A percentile compares a stretch with the other conserved stretches of the same genome.
These are phyloP conservation scores for Escallonia herrerae DNA, from an alignment of 129 eudicot species.

Conservation along the genomic window DNA sequence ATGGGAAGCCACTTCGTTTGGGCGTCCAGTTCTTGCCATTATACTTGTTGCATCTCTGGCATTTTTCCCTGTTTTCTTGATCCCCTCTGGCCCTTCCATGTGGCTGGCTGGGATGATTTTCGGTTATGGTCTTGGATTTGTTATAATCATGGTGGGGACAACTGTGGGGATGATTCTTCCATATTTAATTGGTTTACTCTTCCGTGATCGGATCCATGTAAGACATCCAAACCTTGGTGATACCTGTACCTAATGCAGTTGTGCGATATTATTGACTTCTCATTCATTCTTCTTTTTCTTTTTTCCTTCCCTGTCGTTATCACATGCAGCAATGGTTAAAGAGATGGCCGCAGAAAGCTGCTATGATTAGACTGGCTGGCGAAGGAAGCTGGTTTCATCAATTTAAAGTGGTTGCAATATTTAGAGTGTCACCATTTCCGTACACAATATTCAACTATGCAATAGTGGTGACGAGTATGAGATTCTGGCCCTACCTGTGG, in stretches of 20 bases:
- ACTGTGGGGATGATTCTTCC: constrained; percentile 92
- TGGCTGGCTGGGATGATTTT: constrained; percentile 96
- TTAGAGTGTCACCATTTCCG: constrained; percentile 88
- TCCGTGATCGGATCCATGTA: constrained; percentile 83
- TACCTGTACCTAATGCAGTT: neutral
- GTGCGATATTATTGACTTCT: neutral
- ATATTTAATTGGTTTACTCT: constrained; percentile 64
- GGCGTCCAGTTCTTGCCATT: constrained; percentile 82
- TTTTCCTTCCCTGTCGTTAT: neutral
- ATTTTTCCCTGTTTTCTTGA: constrained; percentile 66
- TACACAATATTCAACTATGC: constrained; percentile 90
- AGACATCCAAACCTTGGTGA: constrained; percentile 17
- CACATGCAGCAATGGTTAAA: constrained; percentile 67
- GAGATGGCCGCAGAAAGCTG: constrained; percentile 82
- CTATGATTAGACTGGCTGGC: constrained; percentile 79
- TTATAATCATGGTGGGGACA: constrained; percentile 88
- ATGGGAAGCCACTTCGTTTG: constrained; percentile 88
- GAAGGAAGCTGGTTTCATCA: constrained; percentile 85
- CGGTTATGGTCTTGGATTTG: constrained; percentile 84
- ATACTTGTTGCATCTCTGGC: constrained; percentile 78
- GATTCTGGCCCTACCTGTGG: constrained; percentile 79
- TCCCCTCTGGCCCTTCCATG: constrained; percentile 96
- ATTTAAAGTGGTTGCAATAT: constrained; percentile 74
- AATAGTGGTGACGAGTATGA: constrained; percentile 73
- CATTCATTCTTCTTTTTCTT: neutral